Base-by-base conservation (phyloP, 257 asterid species). In the Salvia hispanica region DNA sequence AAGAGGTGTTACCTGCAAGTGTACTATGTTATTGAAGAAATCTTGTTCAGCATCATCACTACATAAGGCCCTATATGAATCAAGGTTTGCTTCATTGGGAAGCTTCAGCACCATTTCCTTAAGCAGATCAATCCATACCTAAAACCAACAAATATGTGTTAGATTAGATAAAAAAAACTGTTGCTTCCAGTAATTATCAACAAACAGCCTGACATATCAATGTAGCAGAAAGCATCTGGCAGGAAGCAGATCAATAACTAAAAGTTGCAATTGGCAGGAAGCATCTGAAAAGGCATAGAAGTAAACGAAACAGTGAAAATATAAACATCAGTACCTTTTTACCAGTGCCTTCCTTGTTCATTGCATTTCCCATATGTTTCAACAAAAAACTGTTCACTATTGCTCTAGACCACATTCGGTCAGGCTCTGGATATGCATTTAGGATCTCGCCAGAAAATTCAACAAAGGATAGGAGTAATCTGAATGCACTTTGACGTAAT, bases 111-210 rank as follows among this genome's bases (percentile, higher is more conserved):
- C 96, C 96, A 93, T 93, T 79, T 79, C 94, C 61, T 86, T 78
- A 60, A 93, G 92, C 75, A 93, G 77, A 77, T 90, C 96, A 76
- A 90, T 77, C 99, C 99, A 93, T 55, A 85, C 85, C 98, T 93
- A 78, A 70, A 74, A 76, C 16, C 43, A 64, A 74, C 63, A 67
- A 66, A 66, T 45, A 57, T 15, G 15, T 37, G 28, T 46, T 69
- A 55, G 54, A 21, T 21, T n/a, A n/a, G n/a, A n/a, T n/a, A n/a
- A 21, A 21, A 62, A n/a, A 58, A 33, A 42, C 42, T 42, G 15
- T 36, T 34, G 61, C 37, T 25, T 39, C 64, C 46, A 34, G 53
- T 58, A 40, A 34, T 37, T 63, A 69, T 67, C 28, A 69, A 56
- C 51, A 16, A 40, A 60, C 56, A 45, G 37, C 53, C 9, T 8